Percentiles rank a stretch among this genome's conserved stretches.
Conservation (phyloP, 2,329 filamentous ascomycete genomes). For the Clonostachys rhizophaga region DNA sequence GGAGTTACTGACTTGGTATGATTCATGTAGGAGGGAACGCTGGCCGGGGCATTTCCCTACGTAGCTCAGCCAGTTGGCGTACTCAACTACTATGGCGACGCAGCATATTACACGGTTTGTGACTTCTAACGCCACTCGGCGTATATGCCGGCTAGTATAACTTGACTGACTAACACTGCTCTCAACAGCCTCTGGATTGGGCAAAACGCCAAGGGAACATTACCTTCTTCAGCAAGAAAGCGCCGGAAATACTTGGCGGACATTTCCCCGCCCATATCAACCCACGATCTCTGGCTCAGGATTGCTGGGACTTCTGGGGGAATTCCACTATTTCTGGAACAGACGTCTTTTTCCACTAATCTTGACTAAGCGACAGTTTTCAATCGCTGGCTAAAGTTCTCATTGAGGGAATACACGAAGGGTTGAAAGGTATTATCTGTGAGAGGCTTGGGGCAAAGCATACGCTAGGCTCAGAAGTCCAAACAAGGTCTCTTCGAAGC, state of each 20-base stretch:
- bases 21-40: neutral
- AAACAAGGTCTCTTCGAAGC: too few relatives aligned
- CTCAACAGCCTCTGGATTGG: constrained; percentile 1
- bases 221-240: neutral
- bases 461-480: too few relatives aligned
- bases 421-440: too few relatives aligned
- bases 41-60: neutral
- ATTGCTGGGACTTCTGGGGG: constrained; percentile 5
- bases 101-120: neutral
- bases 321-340: neutral
- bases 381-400: too few relatives aligned
- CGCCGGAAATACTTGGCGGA: neutral
- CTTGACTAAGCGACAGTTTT: too few relatives aligned
- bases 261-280: neutral
- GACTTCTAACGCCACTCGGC: too few relatives aligned
- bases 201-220: constrained; percentile 1
- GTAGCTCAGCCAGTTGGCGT: neutral
- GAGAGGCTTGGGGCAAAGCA: too few relatives aligned
- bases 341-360: neutral
- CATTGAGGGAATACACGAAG: too few relatives aligned
- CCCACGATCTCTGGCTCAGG: constrained; percentile 5
- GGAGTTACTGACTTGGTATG: too few relatives aligned
- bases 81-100: neutral
- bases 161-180: neutral
- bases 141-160: too few relatives aligned